Conservation (phyloP, 257 asterid genomes). For the Capsicum baccatum region DNA sequence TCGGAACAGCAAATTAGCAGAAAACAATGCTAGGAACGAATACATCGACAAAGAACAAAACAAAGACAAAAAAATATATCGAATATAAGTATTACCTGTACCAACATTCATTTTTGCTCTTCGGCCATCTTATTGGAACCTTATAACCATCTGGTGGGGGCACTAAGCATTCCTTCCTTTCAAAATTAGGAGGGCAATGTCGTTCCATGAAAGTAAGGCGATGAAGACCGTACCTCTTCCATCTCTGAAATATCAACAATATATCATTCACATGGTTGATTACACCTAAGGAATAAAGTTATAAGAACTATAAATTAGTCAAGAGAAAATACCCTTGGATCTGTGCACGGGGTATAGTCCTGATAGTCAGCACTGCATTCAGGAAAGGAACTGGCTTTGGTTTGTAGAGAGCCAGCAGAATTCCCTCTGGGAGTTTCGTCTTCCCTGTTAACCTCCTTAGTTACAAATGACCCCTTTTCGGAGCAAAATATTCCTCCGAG, state of each 20-base stretch:
- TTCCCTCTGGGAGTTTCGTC: constrained; percentile 40
- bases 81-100: constrained; percentile 59
- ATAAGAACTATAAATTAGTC: not conserved
- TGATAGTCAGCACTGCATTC: constrained; percentile 78
- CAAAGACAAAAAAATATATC: not conserved
- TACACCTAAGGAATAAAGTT: not conserved
- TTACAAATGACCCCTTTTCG: constrained; percentile 51
- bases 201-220: constrained; percentile 78
- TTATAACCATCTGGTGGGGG: constrained; percentile 92
- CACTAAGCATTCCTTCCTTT: constrained; percentile 77
- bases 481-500: constrained; percentile 91
- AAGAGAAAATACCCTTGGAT: constrained; percentile 69
- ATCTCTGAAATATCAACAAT: constrained; percentile 54
- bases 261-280: not conserved
- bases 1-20: not conserved
- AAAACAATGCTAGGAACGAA: not conserved
- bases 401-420: constrained; percentile 54
- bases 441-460: constrained; percentile 39
- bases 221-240: constrained; percentile 68
- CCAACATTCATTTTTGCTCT: constrained; percentile 87
- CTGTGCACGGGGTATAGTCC: constrained; percentile 99
- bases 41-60: not conserved
- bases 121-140: constrained; percentile 86
- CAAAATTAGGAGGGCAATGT: constrained; percentile 85
- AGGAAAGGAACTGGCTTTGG: constrained; percentile 61